Conservation (phyloP, 306 rosid species). For the Dalbergia cochinchinensis region DNA sequence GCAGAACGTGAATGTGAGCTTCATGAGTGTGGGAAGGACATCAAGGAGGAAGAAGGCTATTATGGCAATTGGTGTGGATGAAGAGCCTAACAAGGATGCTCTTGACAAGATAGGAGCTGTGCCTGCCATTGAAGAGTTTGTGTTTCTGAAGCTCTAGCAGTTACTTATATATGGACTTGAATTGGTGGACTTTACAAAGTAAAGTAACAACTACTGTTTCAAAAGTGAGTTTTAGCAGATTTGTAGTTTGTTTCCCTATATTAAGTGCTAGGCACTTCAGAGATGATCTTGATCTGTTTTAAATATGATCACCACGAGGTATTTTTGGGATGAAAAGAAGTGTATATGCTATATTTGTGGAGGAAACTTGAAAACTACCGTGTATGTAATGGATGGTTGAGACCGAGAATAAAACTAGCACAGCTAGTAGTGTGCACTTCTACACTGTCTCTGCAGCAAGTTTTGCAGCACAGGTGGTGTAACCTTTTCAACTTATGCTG, state of each 20-base stretch:
- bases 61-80: constrained; percentile 96
- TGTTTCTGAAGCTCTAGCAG: constrained; percentile 74
- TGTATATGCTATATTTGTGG: not conserved
- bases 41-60: constrained; percentile 66
- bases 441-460: not conserved
- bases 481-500: not conserved
- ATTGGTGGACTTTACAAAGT: constrained; percentile 14
- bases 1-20: constrained; percentile 82
- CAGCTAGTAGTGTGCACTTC: constrained; percentile 36
- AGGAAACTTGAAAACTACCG: not conserved
- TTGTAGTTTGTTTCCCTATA: not conserved
- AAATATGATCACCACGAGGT: not conserved
- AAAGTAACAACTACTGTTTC: constrained; percentile 13
- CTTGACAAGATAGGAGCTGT: constrained; percentile 74
- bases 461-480: constrained; percentile 5
- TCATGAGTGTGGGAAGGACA: constrained; percentile 95
- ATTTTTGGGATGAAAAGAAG: not conserved
- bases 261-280: constrained; percentile 16
- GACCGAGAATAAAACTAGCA: constrained; percentile 47
- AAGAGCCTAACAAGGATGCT: constrained; percentile 69
- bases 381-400: constrained; percentile 29
- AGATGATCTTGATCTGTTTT: constrained; percentile 14
- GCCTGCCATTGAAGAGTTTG: constrained; percentile 85
- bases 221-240: not conserved
- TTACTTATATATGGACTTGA: not conserved